Evolutionary conservation across 768 basidiomycete species (phyloP), one percentile per base, ranked within the genome.

Genomic region (Mycena albidolilacea): DNA sequence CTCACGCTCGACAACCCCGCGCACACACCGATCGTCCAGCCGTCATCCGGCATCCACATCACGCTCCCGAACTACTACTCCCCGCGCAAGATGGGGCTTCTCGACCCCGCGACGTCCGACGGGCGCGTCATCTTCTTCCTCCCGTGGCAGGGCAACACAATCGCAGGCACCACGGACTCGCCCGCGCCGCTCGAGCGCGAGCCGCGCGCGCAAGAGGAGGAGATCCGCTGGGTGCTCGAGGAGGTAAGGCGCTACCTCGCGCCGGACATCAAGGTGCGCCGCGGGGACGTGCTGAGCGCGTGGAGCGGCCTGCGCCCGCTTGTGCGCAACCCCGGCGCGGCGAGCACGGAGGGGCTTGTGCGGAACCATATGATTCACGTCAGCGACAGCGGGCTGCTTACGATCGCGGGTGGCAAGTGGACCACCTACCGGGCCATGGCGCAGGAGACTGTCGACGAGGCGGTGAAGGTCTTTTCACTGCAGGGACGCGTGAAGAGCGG

Each of bases 111-210:
- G 3, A 98, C 98, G 5, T 96, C 95, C 0, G 97, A 99, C 75
- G 97, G 97, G 0, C 93, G 97, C 37, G 97, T 99, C 67, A 97
- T 99, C 79, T 99, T 98, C 89, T 98, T 99, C 89, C 90, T 99
- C 11, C 97, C 97, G 0, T 99, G 98, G 97, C 93, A 98, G 83
- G 97, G 97, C 10, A 96, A 93, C 85, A 97, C 97, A 50, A 97
- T 99, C 74, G 97, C 97, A 1, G 97, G 97, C 35, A 98, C 98
- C 3, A 99, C 97, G 9, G 97, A 99, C 81, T 88, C 94, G 0
- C 93, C 93, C 0, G 91, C 93, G 3, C 79, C 83, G 1, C 93
- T 97, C 65, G 87, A 87, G 15, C 80, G 88, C 46, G 91, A 97
- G 75, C 97, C 97, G 6, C 87, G 89, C 5, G 95, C 97, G 0